Conservation (phyloP, 495 filamentous ascomycete species). For the Chaetomium tenue region DNA sequence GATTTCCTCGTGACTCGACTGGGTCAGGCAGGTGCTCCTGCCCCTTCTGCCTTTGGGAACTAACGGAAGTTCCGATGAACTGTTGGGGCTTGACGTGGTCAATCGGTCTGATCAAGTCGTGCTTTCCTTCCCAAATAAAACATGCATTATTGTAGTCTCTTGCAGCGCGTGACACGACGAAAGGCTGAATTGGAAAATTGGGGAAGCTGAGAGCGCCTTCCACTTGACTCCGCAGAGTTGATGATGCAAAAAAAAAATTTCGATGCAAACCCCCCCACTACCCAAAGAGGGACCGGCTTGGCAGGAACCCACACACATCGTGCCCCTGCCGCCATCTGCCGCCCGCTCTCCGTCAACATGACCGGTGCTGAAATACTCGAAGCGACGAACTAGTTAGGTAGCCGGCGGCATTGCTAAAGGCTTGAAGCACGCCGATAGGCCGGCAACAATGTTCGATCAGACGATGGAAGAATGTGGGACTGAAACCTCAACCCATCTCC, state of each 20-base stretch:
- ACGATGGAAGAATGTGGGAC: not conserved
- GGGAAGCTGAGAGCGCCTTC: not conserved
- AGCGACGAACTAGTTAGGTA: not conserved
- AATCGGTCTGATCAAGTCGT: not conserved
- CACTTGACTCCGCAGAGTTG: conserved; percentile 3
- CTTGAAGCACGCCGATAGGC: not conserved
- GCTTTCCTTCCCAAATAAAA: not conserved
- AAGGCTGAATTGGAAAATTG: not conserved
- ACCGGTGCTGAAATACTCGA: not conserved
- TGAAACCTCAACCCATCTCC: not conserved
- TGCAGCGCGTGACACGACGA: no score
- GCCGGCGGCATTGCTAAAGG: not conserved
- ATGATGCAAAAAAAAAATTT: conserved; percentile 10
- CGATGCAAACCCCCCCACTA: not conserved
- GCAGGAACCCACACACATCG: conserved; percentile 14
- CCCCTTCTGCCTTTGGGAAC: not conserved
- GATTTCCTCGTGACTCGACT: conserved; percentile 10
- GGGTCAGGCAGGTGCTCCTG: not conserved
- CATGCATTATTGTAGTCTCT: no score
- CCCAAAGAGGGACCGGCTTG: conserved; percentile 11
- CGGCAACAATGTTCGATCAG: not conserved
- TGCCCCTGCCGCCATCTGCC: conserved; percentile 19
- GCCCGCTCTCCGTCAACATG: conserved; percentile 12
- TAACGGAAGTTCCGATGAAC: conserved; percentile 6
- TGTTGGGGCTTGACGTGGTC: not conserved